Conservation (phyloP, 345 rosid species). For the Excoecaria agallocha region DNA sequence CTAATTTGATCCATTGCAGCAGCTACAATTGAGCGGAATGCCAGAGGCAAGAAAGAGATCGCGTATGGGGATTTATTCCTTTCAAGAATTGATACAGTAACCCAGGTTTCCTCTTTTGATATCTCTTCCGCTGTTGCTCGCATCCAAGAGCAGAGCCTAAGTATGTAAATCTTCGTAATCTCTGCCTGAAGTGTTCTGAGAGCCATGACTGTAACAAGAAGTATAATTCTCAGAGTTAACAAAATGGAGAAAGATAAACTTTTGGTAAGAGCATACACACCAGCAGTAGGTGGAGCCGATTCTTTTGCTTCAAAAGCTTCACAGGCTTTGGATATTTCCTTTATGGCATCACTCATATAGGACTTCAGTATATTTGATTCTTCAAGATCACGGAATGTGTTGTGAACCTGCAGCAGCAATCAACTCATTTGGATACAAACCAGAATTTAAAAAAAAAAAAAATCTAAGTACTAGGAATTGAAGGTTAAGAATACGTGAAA, state of each 20-base stretch:
- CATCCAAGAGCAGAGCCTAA: conserved; percentile 97
- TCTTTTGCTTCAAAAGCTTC: conserved; percentile 90
- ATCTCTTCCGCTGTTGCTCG: conserved; percentile 66
- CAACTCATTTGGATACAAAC: conserved; percentile 18
- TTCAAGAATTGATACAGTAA: conserved; percentile 84
- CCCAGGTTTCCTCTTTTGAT: conserved; percentile 84
- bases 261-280: conserved; percentile 40
- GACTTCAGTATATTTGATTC: conserved; percentile 75
- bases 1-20: conserved; percentile 88
- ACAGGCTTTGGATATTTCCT: conserved; percentile 85
- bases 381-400: conserved; percentile 73
- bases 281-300: conserved; percentile 79
- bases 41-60: conserved; percentile 88
- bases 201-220: conserved; percentile 55
- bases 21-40: conserved; percentile 67
- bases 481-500: conserved; percentile 2
- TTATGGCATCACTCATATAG: conserved; percentile 78
- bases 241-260: conserved; percentile 23
- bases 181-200: conserved; percentile 72
- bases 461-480: conserved; percentile 13
- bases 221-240: conserved; percentile 27
- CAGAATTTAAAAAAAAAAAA: neutral
- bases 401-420: conserved; percentile 57
- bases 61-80: conserved; percentile 85
- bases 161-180: conserved; percentile 72